These are phyloP conservation scores for Saturnispora quitensis DNA, from an alignment of 805 yeast genomes.

Conservation along the genomic window DNA sequence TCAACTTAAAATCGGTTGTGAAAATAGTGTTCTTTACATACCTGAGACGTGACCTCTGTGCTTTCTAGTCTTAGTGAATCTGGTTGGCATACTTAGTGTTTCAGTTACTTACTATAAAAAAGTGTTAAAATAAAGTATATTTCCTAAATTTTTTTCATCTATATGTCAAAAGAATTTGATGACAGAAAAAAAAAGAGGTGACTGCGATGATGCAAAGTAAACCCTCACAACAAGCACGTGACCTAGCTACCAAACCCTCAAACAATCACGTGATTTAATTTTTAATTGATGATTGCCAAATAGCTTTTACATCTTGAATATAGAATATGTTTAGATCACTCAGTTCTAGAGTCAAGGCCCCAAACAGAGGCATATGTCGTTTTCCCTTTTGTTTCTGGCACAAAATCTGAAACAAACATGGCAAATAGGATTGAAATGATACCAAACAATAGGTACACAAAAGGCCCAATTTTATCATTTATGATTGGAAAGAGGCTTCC, in stretches of 20 bases:
- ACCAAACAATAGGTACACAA: slow-evolving; percentile 68
- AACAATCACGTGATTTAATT: no score
- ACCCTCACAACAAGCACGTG: slow-evolving; percentile 10
- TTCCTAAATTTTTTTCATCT: background rate
- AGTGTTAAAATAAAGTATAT: background rate
- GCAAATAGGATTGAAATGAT: slow-evolving; percentile 42
- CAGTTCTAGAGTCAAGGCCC: slow-evolving; percentile 25
- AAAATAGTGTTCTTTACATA: slow-evolving; percentile 38
- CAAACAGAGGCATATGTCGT: slow-evolving; percentile 59
- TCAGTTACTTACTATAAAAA: slow-evolving; percentile 2
- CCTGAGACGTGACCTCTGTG: slow-evolving; percentile 99
- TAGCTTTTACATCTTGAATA: background rate
- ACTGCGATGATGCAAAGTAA: slow-evolving; percentile 1
- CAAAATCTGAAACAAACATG: slow-evolving; percentile 34
- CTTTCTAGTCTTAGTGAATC: slow-evolving; percentile 99
- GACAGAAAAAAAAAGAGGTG: background rate
- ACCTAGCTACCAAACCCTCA: background rate
- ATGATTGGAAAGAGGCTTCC: slow-evolving; percentile 76
- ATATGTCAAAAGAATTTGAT: background rate
- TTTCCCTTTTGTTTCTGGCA: slow-evolving; percentile 76
- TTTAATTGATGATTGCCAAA: no score
- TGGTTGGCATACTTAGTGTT: slow-evolving; percentile 77
- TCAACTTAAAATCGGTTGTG: background rate
- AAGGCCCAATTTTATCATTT: slow-evolving; percentile 60
- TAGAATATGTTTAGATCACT: background rate